A percentile compares a stretch with the other conserved stretches of the same genome.
These are phyloP conservation scores for Erigeron philadelphicus DNA, from an alignment of 140 eudicot genomes.

Conservation along the genomic window DNA sequence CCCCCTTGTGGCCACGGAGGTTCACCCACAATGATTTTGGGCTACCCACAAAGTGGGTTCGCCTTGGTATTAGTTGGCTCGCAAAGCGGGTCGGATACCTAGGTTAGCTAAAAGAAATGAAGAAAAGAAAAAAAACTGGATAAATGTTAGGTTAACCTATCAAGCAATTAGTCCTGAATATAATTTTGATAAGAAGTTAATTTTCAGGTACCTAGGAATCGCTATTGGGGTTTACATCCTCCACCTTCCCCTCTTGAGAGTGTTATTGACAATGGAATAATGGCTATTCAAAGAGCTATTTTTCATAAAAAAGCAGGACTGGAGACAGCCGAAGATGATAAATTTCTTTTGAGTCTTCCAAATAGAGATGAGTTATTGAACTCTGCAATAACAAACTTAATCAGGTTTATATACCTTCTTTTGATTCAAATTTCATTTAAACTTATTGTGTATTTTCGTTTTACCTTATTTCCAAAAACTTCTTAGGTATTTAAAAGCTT, in stretches of 20 bases:
- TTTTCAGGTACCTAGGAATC: slow-evolving; percentile 82
- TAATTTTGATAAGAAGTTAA: slow-evolving; percentile 3
- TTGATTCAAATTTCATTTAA: not conserved
- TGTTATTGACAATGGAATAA: slow-evolving; percentile 83
- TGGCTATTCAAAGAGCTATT: slow-evolving; percentile 81
- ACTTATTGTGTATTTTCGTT: slow-evolving; percentile 6
- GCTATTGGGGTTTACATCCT: slow-evolving; percentile 98
- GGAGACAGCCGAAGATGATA: slow-evolving; percentile 75
- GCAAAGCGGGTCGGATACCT: too few relatives aligned
- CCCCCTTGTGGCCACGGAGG: too few relatives aligned
- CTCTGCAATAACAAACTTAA: slow-evolving; percentile 67
- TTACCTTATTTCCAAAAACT: not conserved
- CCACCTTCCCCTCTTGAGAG: slow-evolving; percentile 84
- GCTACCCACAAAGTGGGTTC: too few relatives aligned
- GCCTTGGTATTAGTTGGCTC: too few relatives aligned
- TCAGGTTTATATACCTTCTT: slow-evolving; percentile 48
- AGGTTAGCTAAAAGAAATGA: too few relatives aligned
- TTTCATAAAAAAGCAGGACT: slow-evolving; percentile 90
- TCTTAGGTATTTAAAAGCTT: slow-evolving; percentile 62
- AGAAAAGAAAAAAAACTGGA: too few relatives aligned
- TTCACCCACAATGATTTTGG: too few relatives aligned
- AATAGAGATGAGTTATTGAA: slow-evolving; percentile 72
- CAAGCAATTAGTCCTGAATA: not conserved
- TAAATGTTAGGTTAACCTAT: not conserved
- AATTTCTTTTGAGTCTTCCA: slow-evolving; percentile 67